Evolutionary conservation across 2,329 filamentous ascomycete genomes (phyloP), one percentile per base, ranked within the genome.

Genomic region (Aureobasidium musti): DNA sequence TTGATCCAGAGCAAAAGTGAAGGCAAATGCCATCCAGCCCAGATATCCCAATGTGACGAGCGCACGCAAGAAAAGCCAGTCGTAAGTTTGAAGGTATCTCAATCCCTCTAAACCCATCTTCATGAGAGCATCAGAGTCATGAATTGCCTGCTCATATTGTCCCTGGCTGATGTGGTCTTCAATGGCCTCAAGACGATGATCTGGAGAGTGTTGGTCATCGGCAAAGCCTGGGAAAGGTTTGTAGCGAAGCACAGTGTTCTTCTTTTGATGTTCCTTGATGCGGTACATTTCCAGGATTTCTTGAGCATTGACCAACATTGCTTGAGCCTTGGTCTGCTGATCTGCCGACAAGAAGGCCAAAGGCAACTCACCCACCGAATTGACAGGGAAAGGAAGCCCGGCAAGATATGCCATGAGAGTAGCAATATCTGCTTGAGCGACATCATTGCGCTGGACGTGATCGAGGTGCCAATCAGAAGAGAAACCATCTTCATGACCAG

Each of bases 21-120:
- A 81, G 1, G 93, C 92, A 77, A 93, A 99, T 1, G 90, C 89
- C 74, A 98, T 96, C 94, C 94, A 99, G 23, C 95, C 95, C 8
- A 98, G 80, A 74, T 98, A 99, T 21, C 95, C 95, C 14, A 90
- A 76, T 1, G 95, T 97, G 68, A 99, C 90, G 59, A 99, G 83
- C 1, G 91, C 90, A 68, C 95, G 86, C 41, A 99, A 81, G 79
- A 99, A 99, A 2, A 99, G 83, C 95, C 95, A 99, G 79, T 99
- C 95, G 73, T 99, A 99, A 0, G 93, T 99, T 78, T 99, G 95
- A 30, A 99, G 84, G 76, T 99, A 99, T 60, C 95, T 87, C 68
- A 99, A 81, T 8, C 95, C 95, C 68, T 92, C 86, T 1, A 99
- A 83, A 1, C 87, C 89, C 60, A 91, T 80, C 67, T 89, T 85